phyloP scores from a whole-genome alignment of 305 asterid species.

The Lippia alba region DNA sequence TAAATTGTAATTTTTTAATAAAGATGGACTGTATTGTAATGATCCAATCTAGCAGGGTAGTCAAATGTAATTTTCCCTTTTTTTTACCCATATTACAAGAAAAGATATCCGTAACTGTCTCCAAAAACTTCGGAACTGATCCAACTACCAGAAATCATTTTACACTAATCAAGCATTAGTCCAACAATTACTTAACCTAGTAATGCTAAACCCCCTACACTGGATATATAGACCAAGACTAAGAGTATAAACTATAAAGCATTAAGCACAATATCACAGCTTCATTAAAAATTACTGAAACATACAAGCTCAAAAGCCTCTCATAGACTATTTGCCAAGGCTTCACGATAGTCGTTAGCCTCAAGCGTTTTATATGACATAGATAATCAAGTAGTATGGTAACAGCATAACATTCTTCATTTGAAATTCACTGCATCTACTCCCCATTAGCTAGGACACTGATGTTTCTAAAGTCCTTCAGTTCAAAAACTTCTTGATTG shows the following conservation, averaged over 20 bases:
- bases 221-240: too few relatives aligned
- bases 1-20: too few relatives aligned
- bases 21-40: too few relatives aligned
- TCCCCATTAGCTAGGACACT: slow-evolving; percentile 1
- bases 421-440: not conserved
- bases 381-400: not conserved
- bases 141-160: too few relatives aligned
- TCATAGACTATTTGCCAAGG: not conserved
- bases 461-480: not conserved
- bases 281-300: not conserved
- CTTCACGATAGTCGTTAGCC: not conserved
- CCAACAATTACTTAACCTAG: too few relatives aligned
- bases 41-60: too few relatives aligned
- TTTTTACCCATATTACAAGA: not conserved
- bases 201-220: too few relatives aligned
- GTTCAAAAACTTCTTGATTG: not conserved
- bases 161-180: too few relatives aligned
- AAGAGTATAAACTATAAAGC: too few relatives aligned
- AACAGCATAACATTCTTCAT: slow-evolving; percentile 9
- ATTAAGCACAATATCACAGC: not conserved
- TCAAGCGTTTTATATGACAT: not conserved
- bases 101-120: too few relatives aligned
- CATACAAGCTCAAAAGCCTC: not conserved
- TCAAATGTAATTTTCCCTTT: not conserved
- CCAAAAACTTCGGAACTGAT: too few relatives aligned